Evolutionary conservation across 2,329 filamentous ascomycete genomes (phyloP), one percentile per base, ranked within the genome.

Genomic region (Shiraia bambusicola): DNA sequence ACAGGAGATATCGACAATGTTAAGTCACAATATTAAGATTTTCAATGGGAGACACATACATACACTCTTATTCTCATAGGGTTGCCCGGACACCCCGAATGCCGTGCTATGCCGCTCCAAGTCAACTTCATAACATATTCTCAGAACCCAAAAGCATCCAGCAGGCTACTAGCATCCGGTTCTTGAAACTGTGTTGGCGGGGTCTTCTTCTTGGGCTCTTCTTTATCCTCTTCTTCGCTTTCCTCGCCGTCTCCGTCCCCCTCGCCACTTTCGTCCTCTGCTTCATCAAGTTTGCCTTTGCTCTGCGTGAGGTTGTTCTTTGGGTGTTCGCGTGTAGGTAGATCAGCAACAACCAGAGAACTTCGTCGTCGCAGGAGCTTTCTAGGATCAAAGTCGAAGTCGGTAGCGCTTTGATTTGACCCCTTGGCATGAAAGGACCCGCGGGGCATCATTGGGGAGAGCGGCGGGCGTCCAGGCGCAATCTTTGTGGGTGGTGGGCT

Each of bases 91-190:
- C 13, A 11, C 19, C 31, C 3, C 28, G 4, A 36, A 40, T 31
- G 28, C 36, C 42, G 40, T 32, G 37, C 28, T 37, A 45, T 37
- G 37, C 25, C 37, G n/a, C 11, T 8, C 13, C n/a, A 34, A 30
- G 6, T 8, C 19, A 22, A 22, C 11, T 13, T 28, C 16, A 30
- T 24, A 28, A 13, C 6, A 13, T 8, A 11, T 13, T 13, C 17
- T 36, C 61, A 97, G 64, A 97, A 93, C 1, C 92, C 92, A 77
- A 97, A 97, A 66, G 81, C 91, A 74, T 97, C 92, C 57, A 97
- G 75, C 61, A 98, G 71, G 45, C 88, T 92, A 65, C 82, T 88
- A 19, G 87, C 80, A 71, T 95, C 90, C n/a, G 93, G 93, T 69
- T 98, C 93, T 57, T 94, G 79, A 65, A 97, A 97, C 49, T 85